Base-by-base conservation (phyloP, 2,329 filamentous ascomycete species). In the Claviceps monticola region DNA sequence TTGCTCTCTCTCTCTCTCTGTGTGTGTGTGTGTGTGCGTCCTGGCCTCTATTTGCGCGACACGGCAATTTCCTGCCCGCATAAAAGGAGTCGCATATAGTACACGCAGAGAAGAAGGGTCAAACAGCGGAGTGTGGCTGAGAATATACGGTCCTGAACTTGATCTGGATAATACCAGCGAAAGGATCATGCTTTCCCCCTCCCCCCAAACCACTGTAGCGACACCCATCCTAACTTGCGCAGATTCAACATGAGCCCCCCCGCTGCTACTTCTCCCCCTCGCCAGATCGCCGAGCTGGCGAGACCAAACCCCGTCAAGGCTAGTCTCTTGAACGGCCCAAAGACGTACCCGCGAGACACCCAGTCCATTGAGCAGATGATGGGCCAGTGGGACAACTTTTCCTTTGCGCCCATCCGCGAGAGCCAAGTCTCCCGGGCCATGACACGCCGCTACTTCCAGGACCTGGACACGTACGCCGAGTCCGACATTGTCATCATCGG, bases 111-210 rank as follows among this genome's bases (percentile, higher is more conserved):
- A n/a, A n/a, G 13, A 19, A 23, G 17, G n/a, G n/a, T n/a, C 16
- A 1, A 52, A 8, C 43, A 55, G 59, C 59, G 53, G 62, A 54
- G 54, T 55, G 66, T 64, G 64, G 68, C 66, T 88, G 84, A 91
- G 86, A 93, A 82, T 82, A 93, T 85, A 93, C 87, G 86, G 88
- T 84, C 75, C 75, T 73, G 59, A 88, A 91, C 86, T 91, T 91
- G 87, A 91, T 90, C 86, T 88, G 86, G 88, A 90, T 91, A 91
- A 93, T 93, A 88, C 88, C 86, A 89, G 89, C 89, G 89, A 89
- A 93, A 95, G 89, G 85, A 95, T 93, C 88, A 94, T 95, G 88
- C 87, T 79, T 73, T 73, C 71, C 87, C 79, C 73, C 73, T 70
- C 71, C 67, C 62, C 65, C 66, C 61, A 62, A 57, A 59, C 61